Base-by-base conservation (phyloP, 2,329 filamentous ascomycete species). In the Didymosphaeria variabile region DNA sequence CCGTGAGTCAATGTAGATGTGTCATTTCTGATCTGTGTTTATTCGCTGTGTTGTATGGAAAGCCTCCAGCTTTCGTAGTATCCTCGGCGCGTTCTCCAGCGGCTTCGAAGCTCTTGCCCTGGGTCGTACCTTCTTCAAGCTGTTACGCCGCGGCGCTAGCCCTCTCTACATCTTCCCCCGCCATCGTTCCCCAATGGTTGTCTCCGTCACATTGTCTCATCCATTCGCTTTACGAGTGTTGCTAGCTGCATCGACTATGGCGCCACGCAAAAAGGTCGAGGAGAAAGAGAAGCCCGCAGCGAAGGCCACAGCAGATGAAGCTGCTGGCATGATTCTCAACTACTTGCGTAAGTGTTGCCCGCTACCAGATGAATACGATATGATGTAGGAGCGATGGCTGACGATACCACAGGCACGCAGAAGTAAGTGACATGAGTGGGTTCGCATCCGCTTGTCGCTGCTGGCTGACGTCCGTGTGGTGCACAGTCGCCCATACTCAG, bases 401-500 rank as follows among this genome's bases (percentile, higher is more conserved):
- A 70, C 12, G 3, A 40, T 19, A n/a, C n/a, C 54, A 19, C 58
- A 85, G 83, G 76, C 40, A 79, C 81, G 67, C 82, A 85, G 59
- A 85, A 85, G 82, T 84, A 72, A 54, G 72, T 60, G 54, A 38
- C 29, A 13, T 15, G 81, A 4, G 40, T 13, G 40, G 32, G 13
- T 23, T 53, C 17, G 12, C 3, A 50, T 38, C 7, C 38, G 15
- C 32, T 40, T 9, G 21, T 45, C 21, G 10, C 17, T 40, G 34
- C 50, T 53, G 10, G 34, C 50, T 53, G 10, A 53, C 34, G 21
- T 29, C n/a, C 12, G 19, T 21, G 10, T 40, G 19, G 17, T 40
- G 21, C 15, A 40, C 65, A 85, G 83, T 74, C 83, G 84, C 63
- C 84, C 84, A 3, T 86, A 86, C 69, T 86, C 84, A 13, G 84